phyloP scores from a whole-genome alignment of 768 basidiomycete genomes.

The Tylopilus intermedius region DNA sequence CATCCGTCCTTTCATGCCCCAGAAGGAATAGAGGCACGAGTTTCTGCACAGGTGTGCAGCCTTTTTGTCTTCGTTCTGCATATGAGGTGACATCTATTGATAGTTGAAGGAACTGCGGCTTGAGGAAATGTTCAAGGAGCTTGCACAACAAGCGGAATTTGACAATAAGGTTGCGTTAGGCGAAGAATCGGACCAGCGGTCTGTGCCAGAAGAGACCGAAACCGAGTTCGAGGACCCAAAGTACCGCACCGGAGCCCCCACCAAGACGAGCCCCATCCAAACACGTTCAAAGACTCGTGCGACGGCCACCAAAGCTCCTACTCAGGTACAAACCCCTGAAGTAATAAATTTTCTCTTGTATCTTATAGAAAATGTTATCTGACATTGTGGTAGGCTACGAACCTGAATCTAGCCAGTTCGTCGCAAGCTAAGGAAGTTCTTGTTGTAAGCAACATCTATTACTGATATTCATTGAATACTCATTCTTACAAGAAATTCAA shows the following conservation, averaged over 20 bases:
- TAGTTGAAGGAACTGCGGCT: not conserved
- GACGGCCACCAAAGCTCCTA: not conserved
- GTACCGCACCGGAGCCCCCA: not conserved
- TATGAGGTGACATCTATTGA: not conserved
- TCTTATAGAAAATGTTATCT: too few species aligned
- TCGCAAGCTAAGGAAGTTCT: not conserved
- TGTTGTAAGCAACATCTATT: not conserved
- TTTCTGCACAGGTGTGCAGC: not conserved
- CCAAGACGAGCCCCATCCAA: not conserved
- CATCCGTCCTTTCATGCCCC: not conserved
- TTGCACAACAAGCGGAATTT: not conserved
- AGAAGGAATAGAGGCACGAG: not conserved
- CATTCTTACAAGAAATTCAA: too few species aligned
- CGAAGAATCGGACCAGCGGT: not conserved
- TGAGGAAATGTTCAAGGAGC: not conserved
- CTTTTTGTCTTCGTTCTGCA: not conserved
- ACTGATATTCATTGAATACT: not conserved
- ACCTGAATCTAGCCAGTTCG: not conserved
- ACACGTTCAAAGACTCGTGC: not conserved
- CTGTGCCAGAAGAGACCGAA: not conserved
- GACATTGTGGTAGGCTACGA: too few species aligned
- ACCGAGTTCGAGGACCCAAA: not conserved
- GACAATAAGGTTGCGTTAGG: not conserved
- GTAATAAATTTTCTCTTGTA: too few species aligned
- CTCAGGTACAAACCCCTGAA: not conserved